A percentile compares a stretch with the other conserved stretches of the same genome.
Evolutionary conservation across 805 yeast species (phyloP).

Genomic region (Candida coquimbonensis): DNA sequence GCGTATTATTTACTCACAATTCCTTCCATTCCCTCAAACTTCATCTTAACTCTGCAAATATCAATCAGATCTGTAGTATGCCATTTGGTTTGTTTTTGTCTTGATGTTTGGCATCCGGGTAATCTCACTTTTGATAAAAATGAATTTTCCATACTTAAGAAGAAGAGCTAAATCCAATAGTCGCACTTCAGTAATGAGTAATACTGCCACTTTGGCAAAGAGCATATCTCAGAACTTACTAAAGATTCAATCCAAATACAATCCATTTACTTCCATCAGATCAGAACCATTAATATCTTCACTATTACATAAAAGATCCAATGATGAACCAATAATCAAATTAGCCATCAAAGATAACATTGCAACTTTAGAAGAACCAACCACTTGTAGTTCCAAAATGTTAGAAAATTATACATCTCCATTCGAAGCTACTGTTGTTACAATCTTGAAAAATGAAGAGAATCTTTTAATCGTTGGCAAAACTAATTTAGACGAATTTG

Average conservation of each 20-base stretch:
- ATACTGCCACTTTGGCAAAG: background rate
- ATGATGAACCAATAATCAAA: slow-evolving; percentile 4
- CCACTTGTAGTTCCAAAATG: slow-evolving; percentile 75
- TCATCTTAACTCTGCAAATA: slow-evolving; percentile 1
- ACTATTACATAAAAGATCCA: background rate
- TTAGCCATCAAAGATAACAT: slow-evolving; percentile 77
- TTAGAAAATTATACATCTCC: slow-evolving; percentile 63
- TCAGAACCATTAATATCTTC: slow-evolving; percentile 1
- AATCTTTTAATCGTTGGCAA: slow-evolving; percentile 67
- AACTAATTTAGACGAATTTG: slow-evolving; percentile 93
- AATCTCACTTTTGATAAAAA: background rate
- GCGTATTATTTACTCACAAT: slow-evolving; percentile 7
- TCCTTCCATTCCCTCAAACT: slow-evolving; percentile 16
- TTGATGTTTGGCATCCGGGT: background rate
- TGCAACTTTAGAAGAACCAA: slow-evolving; percentile 53
- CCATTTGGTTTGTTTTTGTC: background rate
- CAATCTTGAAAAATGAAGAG: slow-evolving; percentile 36
- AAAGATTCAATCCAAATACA: slow-evolving; percentile 24
- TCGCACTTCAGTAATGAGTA: background rate
- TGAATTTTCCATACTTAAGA: too few relatives aligned
- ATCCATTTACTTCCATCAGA: slow-evolving; percentile 37
- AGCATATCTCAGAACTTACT: slow-evolving; percentile 9
- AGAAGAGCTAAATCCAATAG: too few relatives aligned
- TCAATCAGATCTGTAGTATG: too few relatives aligned
- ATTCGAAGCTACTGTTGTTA: slow-evolving; percentile 68